Evolutionary conservation across 2,329 filamentous ascomycete species (phyloP).

Genomic region (Phialocephala sp.): DNA sequence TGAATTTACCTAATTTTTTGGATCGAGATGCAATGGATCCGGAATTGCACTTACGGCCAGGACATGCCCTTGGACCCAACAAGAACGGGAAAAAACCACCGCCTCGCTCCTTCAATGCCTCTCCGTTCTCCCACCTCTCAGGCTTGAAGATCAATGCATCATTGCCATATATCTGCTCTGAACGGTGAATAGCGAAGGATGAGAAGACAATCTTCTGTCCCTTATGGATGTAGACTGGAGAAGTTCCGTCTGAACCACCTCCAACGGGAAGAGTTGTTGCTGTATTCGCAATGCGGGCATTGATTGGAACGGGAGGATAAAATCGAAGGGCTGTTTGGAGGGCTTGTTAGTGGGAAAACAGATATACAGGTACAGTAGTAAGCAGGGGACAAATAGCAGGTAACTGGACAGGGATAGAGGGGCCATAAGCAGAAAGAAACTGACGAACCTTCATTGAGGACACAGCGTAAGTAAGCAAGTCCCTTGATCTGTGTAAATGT

Average conservation of each 20-base stretch:
- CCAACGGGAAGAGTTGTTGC: slow-evolving; percentile 28
- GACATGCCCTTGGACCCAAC: slow-evolving; percentile 69
- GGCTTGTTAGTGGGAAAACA: neutral
- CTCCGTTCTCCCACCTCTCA: slow-evolving; percentile 65
- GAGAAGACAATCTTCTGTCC: slow-evolving; percentile 18
- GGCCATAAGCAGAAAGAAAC: neutral
- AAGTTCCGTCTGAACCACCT: slow-evolving; percentile 24
- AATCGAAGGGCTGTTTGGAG: slow-evolving; percentile 28
- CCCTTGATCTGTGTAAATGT: slow-evolving; percentile 5
- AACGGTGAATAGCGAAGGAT: slow-evolving; percentile 7
- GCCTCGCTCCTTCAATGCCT: slow-evolving; percentile 65
- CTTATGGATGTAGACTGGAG: slow-evolving; percentile 26
- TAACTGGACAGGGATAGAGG: too few species aligned
- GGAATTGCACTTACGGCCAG: slow-evolving; percentile 53
- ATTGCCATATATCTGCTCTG: slow-evolving; percentile 63
- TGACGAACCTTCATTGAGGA: slow-evolving; percentile 15
- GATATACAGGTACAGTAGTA: neutral
- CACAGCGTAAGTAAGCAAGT: slow-evolving; percentile 3
- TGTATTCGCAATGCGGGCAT: slow-evolving; percentile 29
- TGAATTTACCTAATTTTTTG: too few species aligned
- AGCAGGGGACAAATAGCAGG: too few species aligned
- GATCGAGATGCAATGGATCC: too few species aligned
- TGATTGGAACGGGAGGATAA: slow-evolving; percentile 29
- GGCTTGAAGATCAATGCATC: slow-evolving; percentile 74
- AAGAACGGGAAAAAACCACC: slow-evolving; percentile 72